These are phyloP conservation scores for Encephalitozoon cuniculi DNA, from an alignment of 371 early-diverging fungal genomes.

Conservation along the genomic window DNA sequence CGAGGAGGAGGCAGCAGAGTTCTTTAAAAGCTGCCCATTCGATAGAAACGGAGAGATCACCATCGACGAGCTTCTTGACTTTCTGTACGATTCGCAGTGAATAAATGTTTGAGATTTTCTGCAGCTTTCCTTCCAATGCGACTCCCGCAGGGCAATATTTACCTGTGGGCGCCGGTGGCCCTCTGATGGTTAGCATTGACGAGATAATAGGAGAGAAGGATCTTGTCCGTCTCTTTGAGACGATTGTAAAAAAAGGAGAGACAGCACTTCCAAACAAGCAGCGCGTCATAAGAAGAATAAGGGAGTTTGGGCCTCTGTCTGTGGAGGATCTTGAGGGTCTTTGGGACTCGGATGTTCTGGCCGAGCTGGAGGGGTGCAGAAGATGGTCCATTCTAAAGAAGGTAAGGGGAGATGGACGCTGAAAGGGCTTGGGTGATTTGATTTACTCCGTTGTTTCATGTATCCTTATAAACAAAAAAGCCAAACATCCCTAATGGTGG, in stretches of 20 bases:
- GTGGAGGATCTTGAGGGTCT: not conserved
- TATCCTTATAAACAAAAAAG: not conserved
- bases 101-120: conserved; percentile 9
- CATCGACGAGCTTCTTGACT: conserved; percentile 6
- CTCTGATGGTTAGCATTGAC: not conserved
- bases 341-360: not conserved
- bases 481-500: conserved; percentile 6
- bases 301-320: not conserved
- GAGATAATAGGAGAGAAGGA: not conserved
- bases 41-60: conserved; percentile 19
- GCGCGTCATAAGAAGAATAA: not conserved
- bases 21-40: not conserved
- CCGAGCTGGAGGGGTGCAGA: not conserved
- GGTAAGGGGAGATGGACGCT: not conserved
- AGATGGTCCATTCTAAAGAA: not conserved
- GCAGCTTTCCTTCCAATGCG: not conserved
- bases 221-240: not conserved
- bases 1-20: conserved; percentile 25
- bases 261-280: not conserved
- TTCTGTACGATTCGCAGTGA: not conserved
- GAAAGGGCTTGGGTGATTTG: not conserved
- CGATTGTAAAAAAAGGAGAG: not conserved
- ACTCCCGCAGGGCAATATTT: not conserved
- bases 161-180: not conserved
- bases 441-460: not conserved